phyloP scores from a whole-genome alignment of 495 filamentous ascomycete genomes.

The Penicillium verhagenii region DNA sequence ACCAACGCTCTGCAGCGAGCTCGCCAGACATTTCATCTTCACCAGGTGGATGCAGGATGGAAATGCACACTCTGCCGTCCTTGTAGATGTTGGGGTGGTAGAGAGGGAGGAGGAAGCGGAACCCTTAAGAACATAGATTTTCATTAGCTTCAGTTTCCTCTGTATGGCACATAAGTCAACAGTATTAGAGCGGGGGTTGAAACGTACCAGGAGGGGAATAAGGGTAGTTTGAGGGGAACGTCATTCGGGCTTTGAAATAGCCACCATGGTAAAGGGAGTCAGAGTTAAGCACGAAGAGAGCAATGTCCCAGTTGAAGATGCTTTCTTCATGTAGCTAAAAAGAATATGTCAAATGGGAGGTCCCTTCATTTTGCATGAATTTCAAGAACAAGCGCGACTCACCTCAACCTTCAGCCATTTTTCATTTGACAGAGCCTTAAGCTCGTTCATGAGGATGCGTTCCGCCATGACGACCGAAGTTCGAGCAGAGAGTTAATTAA shows the following conservation, averaged over 20 bases:
- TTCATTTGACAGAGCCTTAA: constrained; percentile 77
- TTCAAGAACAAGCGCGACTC: no score
- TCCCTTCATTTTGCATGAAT: no score
- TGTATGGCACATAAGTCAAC: constrained; percentile 3
- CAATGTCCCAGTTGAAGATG: constrained; percentile 83
- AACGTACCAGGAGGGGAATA: constrained; percentile 71
- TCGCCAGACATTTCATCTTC: constrained; percentile 92
- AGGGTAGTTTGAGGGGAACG: constrained; percentile 86
- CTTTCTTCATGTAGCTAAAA: constrained; percentile 66
- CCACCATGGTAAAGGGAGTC: constrained; percentile 89
- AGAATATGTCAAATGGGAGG: no score
- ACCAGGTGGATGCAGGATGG: constrained; percentile 88
- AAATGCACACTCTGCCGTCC: constrained; percentile 91
- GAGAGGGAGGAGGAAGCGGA: constrained; percentile 77
- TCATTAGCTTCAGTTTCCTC: not conserved
- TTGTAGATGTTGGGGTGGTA: constrained; percentile 93
- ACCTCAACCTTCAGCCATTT: constrained; percentile 92
- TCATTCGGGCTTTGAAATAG: constrained; percentile 88
- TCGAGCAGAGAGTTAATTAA: not conserved
- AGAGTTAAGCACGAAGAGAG: constrained; percentile 86
- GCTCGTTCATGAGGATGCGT: constrained; percentile 86
- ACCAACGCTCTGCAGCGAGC: constrained; percentile 85
- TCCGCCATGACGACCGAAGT: constrained; percentile 54
- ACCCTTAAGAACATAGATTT: constrained; percentile 50
- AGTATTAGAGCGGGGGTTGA: not conserved